These are phyloP conservation scores for Colletotrichum plurivorum DNA, from an alignment of 2,329 filamentous ascomycete species.

Conservation along the genomic window DNA sequence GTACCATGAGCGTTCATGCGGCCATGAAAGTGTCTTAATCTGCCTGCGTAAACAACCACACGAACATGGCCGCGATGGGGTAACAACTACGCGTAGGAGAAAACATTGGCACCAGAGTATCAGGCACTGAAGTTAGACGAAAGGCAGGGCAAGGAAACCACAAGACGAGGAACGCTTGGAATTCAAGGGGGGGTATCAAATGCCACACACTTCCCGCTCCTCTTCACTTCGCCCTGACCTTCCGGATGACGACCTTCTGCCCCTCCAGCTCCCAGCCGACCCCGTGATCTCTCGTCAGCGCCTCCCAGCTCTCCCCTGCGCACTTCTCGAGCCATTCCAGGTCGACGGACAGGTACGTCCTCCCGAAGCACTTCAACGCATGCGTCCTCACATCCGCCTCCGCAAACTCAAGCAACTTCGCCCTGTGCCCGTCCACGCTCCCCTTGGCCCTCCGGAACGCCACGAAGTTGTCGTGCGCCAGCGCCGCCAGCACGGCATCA, in stretches of 20 bases:
- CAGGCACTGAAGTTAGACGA: no score
- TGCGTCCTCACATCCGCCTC: slow-evolving; percentile 81
- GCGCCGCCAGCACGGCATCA: slow-evolving; percentile 75
- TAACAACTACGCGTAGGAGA: no score
- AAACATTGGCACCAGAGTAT: no score
- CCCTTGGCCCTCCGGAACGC: slow-evolving; percentile 80
- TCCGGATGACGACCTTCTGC: slow-evolving; percentile 81
- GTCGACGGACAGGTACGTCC: slow-evolving; percentile 83
- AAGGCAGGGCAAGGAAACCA: no score
- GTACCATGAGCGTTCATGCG: no score
- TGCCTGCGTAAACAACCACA: no score
- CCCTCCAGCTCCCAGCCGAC: slow-evolving; percentile 89
- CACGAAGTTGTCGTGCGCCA: slow-evolving; percentile 88
- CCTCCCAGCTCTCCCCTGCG: slow-evolving; percentile 79
- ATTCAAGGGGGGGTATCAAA: slow-evolving; percentile 28
- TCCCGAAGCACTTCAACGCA: slow-evolving; percentile 88
- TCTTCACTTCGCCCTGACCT: slow-evolving; percentile 51
- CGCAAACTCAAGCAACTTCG: slow-evolving; percentile 85
- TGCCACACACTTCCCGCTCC: background rate
- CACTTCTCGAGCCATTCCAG: slow-evolving; percentile 77
- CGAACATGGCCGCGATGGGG: no score
- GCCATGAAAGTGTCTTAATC: no score
- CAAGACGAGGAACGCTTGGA: no score
- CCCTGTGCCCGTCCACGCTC: slow-evolving; percentile 84
- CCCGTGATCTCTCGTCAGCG: slow-evolving; percentile 75